Conservation (phyloP, 2,329 filamentous ascomycete species). For the Botryosphaeria agaves region DNA sequence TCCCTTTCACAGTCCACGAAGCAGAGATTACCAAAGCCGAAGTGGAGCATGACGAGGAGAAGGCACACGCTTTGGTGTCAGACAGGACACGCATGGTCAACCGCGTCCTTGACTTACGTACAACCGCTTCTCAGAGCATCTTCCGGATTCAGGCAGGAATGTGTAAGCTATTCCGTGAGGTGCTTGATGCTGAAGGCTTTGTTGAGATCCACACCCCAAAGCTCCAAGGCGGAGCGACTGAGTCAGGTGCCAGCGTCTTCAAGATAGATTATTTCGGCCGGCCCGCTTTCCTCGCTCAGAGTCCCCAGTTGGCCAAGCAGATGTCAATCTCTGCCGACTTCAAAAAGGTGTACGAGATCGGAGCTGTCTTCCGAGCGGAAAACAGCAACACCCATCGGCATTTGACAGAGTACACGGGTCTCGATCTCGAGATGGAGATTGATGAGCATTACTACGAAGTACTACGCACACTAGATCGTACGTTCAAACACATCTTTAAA, state of each 20-base stretch:
- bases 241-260: slow-evolving; percentile 84
- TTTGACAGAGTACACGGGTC: slow-evolving; percentile 82
- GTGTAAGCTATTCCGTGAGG: slow-evolving; percentile 60
- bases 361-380: slow-evolving; percentile 81
- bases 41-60: slow-evolving; percentile 37
- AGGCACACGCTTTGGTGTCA: slow-evolving; percentile 42
- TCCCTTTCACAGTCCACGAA: slow-evolving; percentile 55
- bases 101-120: slow-evolving; percentile 68
- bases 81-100: slow-evolving; percentile 61
- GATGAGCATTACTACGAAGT: slow-evolving; percentile 82
- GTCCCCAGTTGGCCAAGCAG: slow-evolving; percentile 82
- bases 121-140: slow-evolving; percentile 71
- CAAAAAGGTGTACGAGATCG: slow-evolving; percentile 75
- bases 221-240: slow-evolving; percentile 74
- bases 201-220: slow-evolving; percentile 92
- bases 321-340: slow-evolving; percentile 86
- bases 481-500: slow-evolving; percentile 65
- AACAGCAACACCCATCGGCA: slow-evolving; percentile 93
- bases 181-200: slow-evolving; percentile 60
- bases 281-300: slow-evolving; percentile 76
- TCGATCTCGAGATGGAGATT: slow-evolving; percentile 87
- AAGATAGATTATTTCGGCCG: slow-evolving; percentile 82
- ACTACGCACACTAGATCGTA: slow-evolving; percentile 57
- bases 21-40: slow-evolving; percentile 44
- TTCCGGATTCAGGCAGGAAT: slow-evolving; percentile 76